Evolutionary conservation across 2,329 filamentous ascomycete genomes (phyloP).

Genomic region (Polychaeton citri): DNA sequence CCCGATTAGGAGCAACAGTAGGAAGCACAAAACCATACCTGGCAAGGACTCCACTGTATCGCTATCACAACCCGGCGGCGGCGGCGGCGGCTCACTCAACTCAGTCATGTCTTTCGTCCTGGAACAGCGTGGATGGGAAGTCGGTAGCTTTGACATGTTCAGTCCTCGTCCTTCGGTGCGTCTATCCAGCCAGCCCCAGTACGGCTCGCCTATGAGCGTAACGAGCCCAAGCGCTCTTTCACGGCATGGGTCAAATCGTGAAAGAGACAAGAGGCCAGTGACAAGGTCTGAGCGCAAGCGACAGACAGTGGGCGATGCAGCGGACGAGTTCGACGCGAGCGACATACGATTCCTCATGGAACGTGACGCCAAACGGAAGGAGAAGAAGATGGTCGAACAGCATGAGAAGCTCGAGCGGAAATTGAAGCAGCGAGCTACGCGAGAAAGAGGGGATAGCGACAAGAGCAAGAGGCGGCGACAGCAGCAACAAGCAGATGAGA

Average conservation of each 20-base stretch:
- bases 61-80: conserved; percentile 35
- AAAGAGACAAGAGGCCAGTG: conserved; percentile 21
- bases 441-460: conserved; percentile 29
- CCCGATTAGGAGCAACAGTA: conserved; percentile 48
- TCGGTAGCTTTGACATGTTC: conserved; percentile 69
- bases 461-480: conserved; percentile 23
- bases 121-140: conserved; percentile 63
- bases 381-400: conserved; percentile 58
- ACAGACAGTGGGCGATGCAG: conserved; percentile 54
- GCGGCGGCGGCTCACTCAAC: conserved; percentile 55
- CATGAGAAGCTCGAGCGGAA: conserved; percentile 53
- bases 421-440: conserved; percentile 53
- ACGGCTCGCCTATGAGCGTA: conserved; percentile 28
- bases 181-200: conserved; percentile 53
- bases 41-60: conserved; percentile 56
- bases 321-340: conserved; percentile 72
- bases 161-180: conserved; percentile 74
- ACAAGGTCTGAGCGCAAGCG: conserved; percentile 30
- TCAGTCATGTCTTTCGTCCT: conserved; percentile 64
- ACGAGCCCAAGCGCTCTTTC: conserved; percentile 1
- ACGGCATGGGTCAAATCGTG: conserved; percentile 4
- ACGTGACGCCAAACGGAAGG: conserved; percentile 65
- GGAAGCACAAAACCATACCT: conserved; percentile 48
- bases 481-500: conserved; percentile 41
- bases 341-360: conserved; percentile 84